Evolutionary conservation across 176 grass and related monocot species (phyloP).

Genomic region (Musa itinerans): DNA sequence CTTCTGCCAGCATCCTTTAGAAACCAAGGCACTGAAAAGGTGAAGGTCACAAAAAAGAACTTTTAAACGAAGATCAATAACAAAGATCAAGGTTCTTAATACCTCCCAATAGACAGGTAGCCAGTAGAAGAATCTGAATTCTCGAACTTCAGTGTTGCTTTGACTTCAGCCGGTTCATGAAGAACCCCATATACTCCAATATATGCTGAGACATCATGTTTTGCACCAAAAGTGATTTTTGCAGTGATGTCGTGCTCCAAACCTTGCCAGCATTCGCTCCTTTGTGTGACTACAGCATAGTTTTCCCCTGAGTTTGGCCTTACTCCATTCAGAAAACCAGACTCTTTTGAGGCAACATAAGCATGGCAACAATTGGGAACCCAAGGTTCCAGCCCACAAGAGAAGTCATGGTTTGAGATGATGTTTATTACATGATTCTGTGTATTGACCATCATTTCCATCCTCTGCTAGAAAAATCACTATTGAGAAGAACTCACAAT

Average conservation of each 20-base stretch:
- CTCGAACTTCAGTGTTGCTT: conserved; percentile 69
- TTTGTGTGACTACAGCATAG: conserved; percentile 71
- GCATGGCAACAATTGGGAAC: conserved; percentile 61
- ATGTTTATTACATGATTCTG: conserved; percentile 24
- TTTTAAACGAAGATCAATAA: background rate
- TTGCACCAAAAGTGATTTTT: conserved; percentile 40
- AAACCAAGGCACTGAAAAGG: conserved; percentile 33
- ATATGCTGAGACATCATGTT: conserved; percentile 50
- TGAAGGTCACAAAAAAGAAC: conserved; percentile 15
- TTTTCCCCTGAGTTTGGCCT: conserved; percentile 64
- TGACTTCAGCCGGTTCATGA: conserved; percentile 37
- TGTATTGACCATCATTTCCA: background rate
- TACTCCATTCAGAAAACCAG: conserved; percentile 51
- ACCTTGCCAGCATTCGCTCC: conserved; percentile 77
- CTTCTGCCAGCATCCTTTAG: conserved; percentile 68
- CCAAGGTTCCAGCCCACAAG: conserved; percentile 59
- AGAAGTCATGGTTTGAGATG: conserved; percentile 74
- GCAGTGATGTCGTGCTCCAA: conserved; percentile 73
- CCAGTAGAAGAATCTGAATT: conserved; percentile 38
- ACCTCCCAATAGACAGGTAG: conserved; percentile 57
- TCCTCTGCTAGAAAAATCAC: background rate
- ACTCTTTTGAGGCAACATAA: conserved; percentile 57
- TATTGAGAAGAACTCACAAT: background rate
- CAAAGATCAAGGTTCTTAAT: conserved; percentile 19
- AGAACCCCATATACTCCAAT: conserved; percentile 57